phyloP scores from a whole-genome alignment of 1,139 yeast species.

The Lodderomyces jiufengensis region DNA sequence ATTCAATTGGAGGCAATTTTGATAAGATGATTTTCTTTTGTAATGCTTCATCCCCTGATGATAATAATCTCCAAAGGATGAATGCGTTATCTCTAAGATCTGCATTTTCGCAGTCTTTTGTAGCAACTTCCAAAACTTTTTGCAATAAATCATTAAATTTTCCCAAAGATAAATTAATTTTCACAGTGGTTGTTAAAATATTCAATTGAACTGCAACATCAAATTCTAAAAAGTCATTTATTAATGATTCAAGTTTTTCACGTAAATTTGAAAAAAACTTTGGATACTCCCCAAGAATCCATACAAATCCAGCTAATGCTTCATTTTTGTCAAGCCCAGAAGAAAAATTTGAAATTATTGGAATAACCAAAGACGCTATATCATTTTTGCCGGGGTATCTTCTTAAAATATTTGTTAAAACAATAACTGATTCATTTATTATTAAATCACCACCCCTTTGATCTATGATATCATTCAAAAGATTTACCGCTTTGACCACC shows the following conservation, averaged over 20 bases:
- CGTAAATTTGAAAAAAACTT: conserved; percentile 58
- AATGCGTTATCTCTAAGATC: conserved; percentile 94
- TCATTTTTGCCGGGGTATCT: conserved; percentile 65
- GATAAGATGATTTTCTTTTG: conserved; percentile 54
- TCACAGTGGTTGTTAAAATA: conserved; percentile 74
- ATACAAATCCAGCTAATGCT: conserved; percentile 72
- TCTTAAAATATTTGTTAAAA: conserved; percentile 75
- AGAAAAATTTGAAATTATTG: conserved; percentile 60
- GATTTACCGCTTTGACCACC: conserved; percentile 70
- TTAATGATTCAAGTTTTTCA: conserved; percentile 45
- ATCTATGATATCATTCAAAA: conserved; percentile 69
- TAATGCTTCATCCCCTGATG: conserved; percentile 43
- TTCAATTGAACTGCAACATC: conserved; percentile 75
- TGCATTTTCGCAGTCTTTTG: conserved; percentile 79
- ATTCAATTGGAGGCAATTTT: conserved; percentile 65
- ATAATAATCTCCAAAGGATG: conserved; percentile 88
- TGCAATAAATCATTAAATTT: conserved; percentile 53
- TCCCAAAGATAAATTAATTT: conserved; percentile 51
- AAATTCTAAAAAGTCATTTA: conserved; percentile 66
- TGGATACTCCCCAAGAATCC: conserved; percentile 90
- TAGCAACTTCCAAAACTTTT: conserved; percentile 68
- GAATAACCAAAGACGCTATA: conserved; percentile 61
- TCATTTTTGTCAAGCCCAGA: conserved; percentile 60
- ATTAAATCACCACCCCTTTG: conserved; percentile 72
- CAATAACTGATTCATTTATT: conserved; percentile 75